Conservation (phyloP, 148 eudicot species). For the Vaccinium myrtillus region DNA sequence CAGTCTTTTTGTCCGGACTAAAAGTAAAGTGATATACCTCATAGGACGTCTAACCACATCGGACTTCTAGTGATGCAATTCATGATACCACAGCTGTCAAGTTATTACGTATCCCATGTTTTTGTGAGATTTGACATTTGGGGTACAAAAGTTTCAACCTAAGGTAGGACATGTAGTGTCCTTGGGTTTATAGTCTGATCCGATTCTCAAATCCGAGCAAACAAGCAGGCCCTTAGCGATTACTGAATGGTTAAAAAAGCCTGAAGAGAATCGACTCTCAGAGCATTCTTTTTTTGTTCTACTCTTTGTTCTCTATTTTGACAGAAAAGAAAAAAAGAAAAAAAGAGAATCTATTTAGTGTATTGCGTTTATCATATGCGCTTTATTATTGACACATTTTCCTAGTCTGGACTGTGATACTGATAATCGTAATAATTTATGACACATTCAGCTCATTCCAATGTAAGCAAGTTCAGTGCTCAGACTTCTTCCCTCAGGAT, state of each 20-base stretch:
- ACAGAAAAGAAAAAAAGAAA: neutral
- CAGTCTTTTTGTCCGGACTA: neutral
- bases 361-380: neutral
- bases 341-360: neutral
- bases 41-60: neutral
- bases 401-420: slow-evolving; percentile 9
- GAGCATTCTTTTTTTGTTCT: slow-evolving; percentile 6
- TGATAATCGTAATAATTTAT: neutral
- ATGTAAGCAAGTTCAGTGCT: slow-evolving; percentile 42
- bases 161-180: neutral
- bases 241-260: neutral
- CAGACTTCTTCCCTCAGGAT: slow-evolving; percentile 53
- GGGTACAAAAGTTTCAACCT: neutral
- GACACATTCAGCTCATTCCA: slow-evolving; percentile 51
- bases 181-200: neutral
- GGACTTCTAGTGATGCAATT: neutral
- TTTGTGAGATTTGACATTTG: neutral
- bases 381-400: slow-evolving; percentile 2
- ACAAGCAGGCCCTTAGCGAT: neutral
- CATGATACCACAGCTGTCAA: neutral
- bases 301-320: neutral
- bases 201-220: neutral
- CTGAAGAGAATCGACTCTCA: too few relatives aligned
- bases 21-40: neutral
- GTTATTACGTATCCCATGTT: neutral